Evolutionary conservation across 2,329 filamentous ascomycete species (phyloP), one percentile per base, ranked within the genome.

Genomic region (Colletotrichum cereale): DNA sequence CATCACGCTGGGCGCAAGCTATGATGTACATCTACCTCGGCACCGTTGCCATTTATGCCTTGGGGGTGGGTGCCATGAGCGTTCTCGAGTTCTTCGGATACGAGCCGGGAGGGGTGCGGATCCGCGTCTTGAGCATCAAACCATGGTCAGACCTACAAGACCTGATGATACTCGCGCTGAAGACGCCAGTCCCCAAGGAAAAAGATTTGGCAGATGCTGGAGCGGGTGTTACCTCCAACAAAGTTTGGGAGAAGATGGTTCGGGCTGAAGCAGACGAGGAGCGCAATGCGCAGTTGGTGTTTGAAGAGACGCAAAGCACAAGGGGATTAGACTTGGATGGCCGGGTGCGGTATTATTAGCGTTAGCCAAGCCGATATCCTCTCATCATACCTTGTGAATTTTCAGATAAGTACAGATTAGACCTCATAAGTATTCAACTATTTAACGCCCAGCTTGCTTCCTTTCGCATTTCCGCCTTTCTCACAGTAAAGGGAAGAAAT

Each of bases 81-180:
- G 3, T 42, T 2, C 26, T 62, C 16, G 40, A 48, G 3, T 7
- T n/a, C 5, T 31, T 68, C 1, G 10, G 34, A 8, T 7, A 16
- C 31, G 24, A 55, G 2, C 29, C 42, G 24, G 40, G 24, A 14
- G 34, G 1, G 14, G 26, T 3, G 40, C 31, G n/a, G 3, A 11
- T 50, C 2, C 34, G 48, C 3, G 18, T 68, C 1, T 18, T 47
- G 29, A 69, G 65, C 10, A 26, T 69, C 14, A 38, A 60, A 12
- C 52, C 69, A 2, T 64, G 69, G 69, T 31, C 58, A 1, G 69
- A 72, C 24, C 21, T 72, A 14, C 58, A 72, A 24, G 69, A 63
- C 6, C 34, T 72, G 26, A 16, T 72, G 3, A 18, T 72, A 18
- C 40, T 60, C 1, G 66, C 42, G 8, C 38, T 72, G 3, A 52